Evolutionary conservation across 208 protist genomes (phyloP).

Genomic region (Leishmania gerbilli): DNA sequence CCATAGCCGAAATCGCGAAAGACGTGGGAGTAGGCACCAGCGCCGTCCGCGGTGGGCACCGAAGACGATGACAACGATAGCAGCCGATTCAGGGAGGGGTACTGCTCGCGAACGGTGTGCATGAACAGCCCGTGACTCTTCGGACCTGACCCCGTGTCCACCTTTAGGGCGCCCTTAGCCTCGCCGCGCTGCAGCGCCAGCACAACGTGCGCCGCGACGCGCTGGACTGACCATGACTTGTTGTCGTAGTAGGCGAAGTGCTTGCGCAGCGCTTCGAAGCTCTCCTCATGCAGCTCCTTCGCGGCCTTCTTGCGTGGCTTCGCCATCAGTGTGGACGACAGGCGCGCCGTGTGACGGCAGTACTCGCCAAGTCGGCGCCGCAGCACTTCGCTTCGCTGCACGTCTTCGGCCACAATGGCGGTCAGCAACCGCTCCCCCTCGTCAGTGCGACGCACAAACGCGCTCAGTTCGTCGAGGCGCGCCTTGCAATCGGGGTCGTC

Average conservation of each 20-base stretch:
- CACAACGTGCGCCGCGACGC: slow-evolving; percentile 55
- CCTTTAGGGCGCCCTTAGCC: slow-evolving; percentile 61
- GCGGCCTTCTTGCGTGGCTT: slow-evolving; percentile 67
- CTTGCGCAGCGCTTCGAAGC: slow-evolving; percentile 55
- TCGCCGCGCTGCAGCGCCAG: slow-evolving; percentile 78
- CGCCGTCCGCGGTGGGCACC: background rate
- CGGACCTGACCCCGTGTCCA: slow-evolving; percentile 41
- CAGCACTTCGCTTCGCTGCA: slow-evolving; percentile 61
- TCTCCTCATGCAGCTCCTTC: slow-evolving; percentile 56
- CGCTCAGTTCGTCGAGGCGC: slow-evolving; percentile 33
- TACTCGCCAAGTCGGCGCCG: slow-evolving; percentile 44
- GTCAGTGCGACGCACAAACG: slow-evolving; percentile 29
- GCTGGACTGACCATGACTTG: slow-evolving; percentile 43
- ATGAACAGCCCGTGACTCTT: slow-evolving; percentile 44
- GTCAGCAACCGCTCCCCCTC: slow-evolving; percentile 59
- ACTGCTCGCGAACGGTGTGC: slow-evolving; percentile 26
- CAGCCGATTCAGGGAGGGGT: slow-evolving; percentile 28
- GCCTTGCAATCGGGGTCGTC: slow-evolving; percentile 14
- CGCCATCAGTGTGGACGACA: slow-evolving; percentile 40
- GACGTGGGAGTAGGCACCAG: background rate
- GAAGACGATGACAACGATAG: slow-evolving; percentile 15
- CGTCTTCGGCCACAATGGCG: slow-evolving; percentile 68
- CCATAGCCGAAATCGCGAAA: slow-evolving; percentile 18
- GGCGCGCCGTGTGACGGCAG: slow-evolving; percentile 36
- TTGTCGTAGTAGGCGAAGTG: slow-evolving; percentile 72